Conservation (phyloP, 805 yeast genomes). For the Sugiyamaella americana region DNA sequence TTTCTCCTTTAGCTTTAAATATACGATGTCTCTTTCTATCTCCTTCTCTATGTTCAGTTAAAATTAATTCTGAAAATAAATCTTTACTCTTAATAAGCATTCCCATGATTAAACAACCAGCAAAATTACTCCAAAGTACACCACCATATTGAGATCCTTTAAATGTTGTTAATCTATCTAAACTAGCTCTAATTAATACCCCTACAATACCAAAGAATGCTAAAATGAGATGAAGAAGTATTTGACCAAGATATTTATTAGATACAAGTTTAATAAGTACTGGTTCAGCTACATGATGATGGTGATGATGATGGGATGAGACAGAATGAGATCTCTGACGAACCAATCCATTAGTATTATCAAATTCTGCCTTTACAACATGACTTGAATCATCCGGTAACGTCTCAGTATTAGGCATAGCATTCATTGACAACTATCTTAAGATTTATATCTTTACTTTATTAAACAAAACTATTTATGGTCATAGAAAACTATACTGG, state of each 20-base stretch:
- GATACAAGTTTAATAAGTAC: not conserved
- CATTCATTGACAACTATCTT: not conserved
- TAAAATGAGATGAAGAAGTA: conserved; percentile 20
- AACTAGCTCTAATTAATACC: conserved; percentile 49
- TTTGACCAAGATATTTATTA: not conserved
- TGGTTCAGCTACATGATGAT: not conserved
- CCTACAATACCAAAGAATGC: conserved; percentile 44
- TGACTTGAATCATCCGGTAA: not conserved
- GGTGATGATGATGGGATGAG: not conserved
- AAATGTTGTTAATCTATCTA: conserved; percentile 46
- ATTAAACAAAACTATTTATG: not conserved
- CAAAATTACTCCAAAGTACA: conserved; percentile 71
- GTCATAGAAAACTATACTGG: not conserved
- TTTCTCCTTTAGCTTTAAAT: conserved; percentile 33
- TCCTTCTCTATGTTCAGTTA: not conserved
- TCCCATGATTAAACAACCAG: conserved; percentile 70
- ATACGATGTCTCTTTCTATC: not conserved
- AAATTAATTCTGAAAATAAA: conserved; percentile 31
- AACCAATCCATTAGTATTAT: not conserved
- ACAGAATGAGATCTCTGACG: not conserved
- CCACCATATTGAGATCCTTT: conserved; percentile 44
- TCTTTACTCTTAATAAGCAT: conserved; percentile 33
- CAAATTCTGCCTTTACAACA: not conserved
- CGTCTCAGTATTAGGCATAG: not conserved
- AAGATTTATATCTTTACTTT: not conserved